These are phyloP conservation scores for Kodamaea suecica DNA, from an alignment of 1,139 yeast species.

Conservation along the genomic window DNA sequence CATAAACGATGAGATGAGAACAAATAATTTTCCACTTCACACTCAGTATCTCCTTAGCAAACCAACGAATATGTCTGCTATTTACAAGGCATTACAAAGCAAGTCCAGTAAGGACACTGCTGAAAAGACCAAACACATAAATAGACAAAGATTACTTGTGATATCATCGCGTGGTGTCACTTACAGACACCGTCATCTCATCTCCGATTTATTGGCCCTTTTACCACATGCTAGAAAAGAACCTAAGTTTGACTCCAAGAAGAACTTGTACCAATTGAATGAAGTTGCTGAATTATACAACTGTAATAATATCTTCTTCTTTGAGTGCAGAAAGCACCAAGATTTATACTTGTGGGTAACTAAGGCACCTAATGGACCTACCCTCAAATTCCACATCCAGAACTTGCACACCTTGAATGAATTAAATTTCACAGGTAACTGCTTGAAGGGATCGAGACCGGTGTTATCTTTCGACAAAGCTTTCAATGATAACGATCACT, in stretches of 20 bases:
- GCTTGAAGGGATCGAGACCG: conserved; percentile 96
- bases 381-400: conserved; percentile 88
- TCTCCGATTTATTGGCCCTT: conserved; percentile 72
- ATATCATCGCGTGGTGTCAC: conserved; percentile 95
- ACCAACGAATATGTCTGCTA: conserved; percentile 48
- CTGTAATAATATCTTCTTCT: conserved; percentile 91
- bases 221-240: conserved; percentile 96
- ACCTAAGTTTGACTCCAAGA: conserved; percentile 92
- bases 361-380: conserved; percentile 98
- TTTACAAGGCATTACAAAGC: conserved; percentile 66
- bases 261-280: conserved; percentile 81
- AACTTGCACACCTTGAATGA: conserved; percentile 96
- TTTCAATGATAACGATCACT: conserved; percentile 61
- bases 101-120: conserved; percentile 41
- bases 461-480: conserved; percentile 80
- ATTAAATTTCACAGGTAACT: conserved; percentile 92
- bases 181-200: conserved; percentile 91
- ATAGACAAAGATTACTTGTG: conserved; percentile 77
- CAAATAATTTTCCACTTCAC: conserved; percentile 11
- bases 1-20: conserved; percentile 19
- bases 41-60: background rate
- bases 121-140: conserved; percentile 56
- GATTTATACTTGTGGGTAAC: conserved; percentile 94
- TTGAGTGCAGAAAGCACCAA: conserved; percentile 95
- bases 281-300: conserved; percentile 96